Percentiles rank a stretch among this genome's conserved stretches.
These are phyloP conservation scores for Evernia prunastri DNA, from an alignment of 495 filamentous ascomycete genomes.

Conservation along the genomic window DNA sequence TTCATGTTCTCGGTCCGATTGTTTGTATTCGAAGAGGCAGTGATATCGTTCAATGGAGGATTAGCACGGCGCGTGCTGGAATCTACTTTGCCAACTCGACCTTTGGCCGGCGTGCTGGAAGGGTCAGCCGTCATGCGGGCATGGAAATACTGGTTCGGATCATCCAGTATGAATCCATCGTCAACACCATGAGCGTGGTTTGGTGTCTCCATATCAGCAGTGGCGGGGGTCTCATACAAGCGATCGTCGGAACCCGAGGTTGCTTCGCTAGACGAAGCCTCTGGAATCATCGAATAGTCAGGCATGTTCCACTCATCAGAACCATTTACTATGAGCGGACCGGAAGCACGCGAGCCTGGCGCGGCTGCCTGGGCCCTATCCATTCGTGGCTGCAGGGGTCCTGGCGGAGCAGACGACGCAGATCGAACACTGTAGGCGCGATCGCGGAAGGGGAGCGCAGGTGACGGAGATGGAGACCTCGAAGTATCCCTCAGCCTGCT, in stretches of 20 bases:
- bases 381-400: conserved; percentile 17
- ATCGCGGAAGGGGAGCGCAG: conserved; percentile 27
- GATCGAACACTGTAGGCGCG: conserved; percentile 30
- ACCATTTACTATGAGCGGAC: conserved; percentile 43
- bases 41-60: conserved; percentile 9
- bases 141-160: conserved; percentile 18
- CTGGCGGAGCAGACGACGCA: conserved; percentile 22
- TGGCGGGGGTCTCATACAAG: conserved; percentile 30
- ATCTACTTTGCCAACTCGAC: conserved; percentile 21
- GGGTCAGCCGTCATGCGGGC: conserved; percentile 27
- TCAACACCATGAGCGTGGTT: conserved; percentile 22
- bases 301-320: conserved; percentile 29
- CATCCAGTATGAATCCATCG: conserved; percentile 9
- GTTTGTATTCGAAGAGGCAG: not conserved
- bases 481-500: conserved; percentile 39
- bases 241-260: conserved; percentile 27
- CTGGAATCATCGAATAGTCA: conserved; percentile 20
- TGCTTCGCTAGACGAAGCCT: conserved; percentile 21
- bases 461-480: conserved; percentile 34
- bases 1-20: conserved; percentile 13
- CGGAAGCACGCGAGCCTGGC: conserved; percentile 23
- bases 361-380: conserved; percentile 18
- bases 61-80: conserved; percentile 9
- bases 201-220: conserved; percentile 33
- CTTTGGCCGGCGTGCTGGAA: conserved; percentile 33